Conservation (phyloP, 306 rosid genomes). For the Coriaria nepalensis region DNA sequence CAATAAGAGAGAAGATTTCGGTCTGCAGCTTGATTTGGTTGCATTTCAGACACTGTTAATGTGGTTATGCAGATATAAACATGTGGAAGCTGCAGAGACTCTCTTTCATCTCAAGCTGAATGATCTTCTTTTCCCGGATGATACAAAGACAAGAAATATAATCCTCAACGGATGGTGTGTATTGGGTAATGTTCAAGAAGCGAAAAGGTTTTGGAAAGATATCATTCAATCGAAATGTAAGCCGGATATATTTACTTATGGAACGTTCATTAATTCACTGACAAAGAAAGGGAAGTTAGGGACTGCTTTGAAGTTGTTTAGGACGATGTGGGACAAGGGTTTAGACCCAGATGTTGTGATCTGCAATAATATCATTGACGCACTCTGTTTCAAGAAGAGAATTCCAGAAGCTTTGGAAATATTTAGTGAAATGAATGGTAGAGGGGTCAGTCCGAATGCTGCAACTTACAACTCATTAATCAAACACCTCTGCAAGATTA, state of each 20-base stretch:
- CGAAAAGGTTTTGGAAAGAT: slow-evolving; percentile 68
- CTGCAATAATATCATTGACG: slow-evolving; percentile 59
- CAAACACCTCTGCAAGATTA: slow-evolving; percentile 51
- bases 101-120: slow-evolving; percentile 31
- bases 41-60: slow-evolving; percentile 47
- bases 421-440: slow-evolving; percentile 35
- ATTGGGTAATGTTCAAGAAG: slow-evolving; percentile 48
- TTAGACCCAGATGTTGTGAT: slow-evolving; percentile 47
- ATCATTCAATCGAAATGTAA: slow-evolving; percentile 39
- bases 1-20: slow-evolving; percentile 32
- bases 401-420: slow-evolving; percentile 57
- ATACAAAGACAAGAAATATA: slow-evolving; percentile 60
- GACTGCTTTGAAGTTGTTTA: slow-evolving; percentile 42
- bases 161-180: slow-evolving; percentile 82
- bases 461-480: slow-evolving; percentile 57
- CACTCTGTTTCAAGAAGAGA: slow-evolving; percentile 87
- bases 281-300: slow-evolving; percentile 69
- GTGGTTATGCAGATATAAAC: slow-evolving; percentile 66
- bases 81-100: slow-evolving; percentile 65
- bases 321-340: slow-evolving; percentile 50
- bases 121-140: slow-evolving; percentile 18
- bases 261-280: slow-evolving; percentile 52
- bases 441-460: slow-evolving; percentile 38
- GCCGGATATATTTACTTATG: slow-evolving; percentile 53
- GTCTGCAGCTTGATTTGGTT: slow-evolving; percentile 25